These are phyloP conservation scores for Adansonia madagascariensis DNA, from an alignment of 441 rosid species.

Conservation along the genomic window DNA sequence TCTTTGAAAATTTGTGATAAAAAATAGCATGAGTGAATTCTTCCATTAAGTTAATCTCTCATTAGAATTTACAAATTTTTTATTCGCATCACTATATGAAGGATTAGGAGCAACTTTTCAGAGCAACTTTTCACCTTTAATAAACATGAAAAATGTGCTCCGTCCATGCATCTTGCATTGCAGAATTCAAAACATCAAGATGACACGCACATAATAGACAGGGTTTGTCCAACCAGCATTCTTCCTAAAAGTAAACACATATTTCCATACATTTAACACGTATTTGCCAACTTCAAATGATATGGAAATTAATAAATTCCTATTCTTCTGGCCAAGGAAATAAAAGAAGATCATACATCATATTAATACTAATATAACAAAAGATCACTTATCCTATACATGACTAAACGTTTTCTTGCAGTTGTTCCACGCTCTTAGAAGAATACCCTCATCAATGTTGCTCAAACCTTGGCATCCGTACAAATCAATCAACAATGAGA, in stretches of 20 bases:
- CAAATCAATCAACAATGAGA: background rate
- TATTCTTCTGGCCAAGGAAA: conserved; percentile 5
- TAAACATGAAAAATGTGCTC: conserved; percentile 6
- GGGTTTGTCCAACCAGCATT: conserved; percentile 11
- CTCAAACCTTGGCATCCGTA: conserved; percentile 15
- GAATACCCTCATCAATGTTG: conserved; percentile 16
- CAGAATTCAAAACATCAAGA: conserved; percentile 19
- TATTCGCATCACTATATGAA: conserved; percentile 18
- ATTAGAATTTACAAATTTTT: conserved; percentile 1
- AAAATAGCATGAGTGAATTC: background rate
- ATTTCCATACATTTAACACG: background rate
- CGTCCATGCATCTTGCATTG: conserved; percentile 23
- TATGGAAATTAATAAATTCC: background rate
- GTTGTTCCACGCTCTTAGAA: conserved; percentile 16
- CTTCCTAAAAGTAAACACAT: conserved; percentile 10
- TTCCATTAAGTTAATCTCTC: background rate
- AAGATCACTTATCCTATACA: background rate
- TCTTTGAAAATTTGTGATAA: background rate
- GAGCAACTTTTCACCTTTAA: conserved; percentile 9
- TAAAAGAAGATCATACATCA: conserved; percentile 7
- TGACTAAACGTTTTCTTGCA: background rate
- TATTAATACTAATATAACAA: background rate
- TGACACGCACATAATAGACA: background rate
- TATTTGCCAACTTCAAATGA: conserved; percentile 5
- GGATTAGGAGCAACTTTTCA: conserved; percentile 15